phyloP scores from a whole-genome alignment of 2,329 filamentous ascomycete species.

The Penicillium concentricum region DNA sequence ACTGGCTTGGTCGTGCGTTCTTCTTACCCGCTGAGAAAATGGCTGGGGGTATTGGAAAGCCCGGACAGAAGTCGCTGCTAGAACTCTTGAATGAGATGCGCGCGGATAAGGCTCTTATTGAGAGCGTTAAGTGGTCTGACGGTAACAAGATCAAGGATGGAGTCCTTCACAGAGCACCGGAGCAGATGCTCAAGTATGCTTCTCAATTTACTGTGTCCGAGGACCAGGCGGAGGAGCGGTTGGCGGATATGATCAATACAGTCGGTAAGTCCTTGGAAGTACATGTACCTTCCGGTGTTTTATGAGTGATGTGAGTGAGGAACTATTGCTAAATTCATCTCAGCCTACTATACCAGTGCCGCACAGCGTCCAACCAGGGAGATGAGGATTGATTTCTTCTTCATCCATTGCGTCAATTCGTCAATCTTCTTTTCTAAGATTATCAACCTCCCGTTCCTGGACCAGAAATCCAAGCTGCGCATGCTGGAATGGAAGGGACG shows the following conservation, averaged over 20 bases:
- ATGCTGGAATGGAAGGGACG: slow-evolving; percentile 81
- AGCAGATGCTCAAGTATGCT: slow-evolving; percentile 63
- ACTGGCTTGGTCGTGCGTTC: slow-evolving; percentile 53
- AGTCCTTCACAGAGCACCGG: slow-evolving; percentile 60
- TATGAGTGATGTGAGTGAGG: not conserved
- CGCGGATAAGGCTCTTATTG: slow-evolving; percentile 56
- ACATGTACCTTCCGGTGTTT: fast-evolving
- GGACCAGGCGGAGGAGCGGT: slow-evolving; percentile 57
- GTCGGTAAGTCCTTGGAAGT: slow-evolving; percentile 40
- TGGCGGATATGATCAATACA: slow-evolving; percentile 70
- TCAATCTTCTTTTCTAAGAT: slow-evolving; percentile 72
- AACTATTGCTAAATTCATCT: not conserved
- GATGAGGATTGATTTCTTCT: slow-evolving; percentile 79
- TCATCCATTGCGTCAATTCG: slow-evolving; percentile 73
- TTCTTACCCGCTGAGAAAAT: slow-evolving; percentile 46
- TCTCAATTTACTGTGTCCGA: slow-evolving; percentile 58
- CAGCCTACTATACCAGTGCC: slow-evolving; percentile 57
- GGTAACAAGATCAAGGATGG: slow-evolving; percentile 68
- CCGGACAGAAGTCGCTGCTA: slow-evolving; percentile 47
- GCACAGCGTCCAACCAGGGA: slow-evolving; percentile 64
- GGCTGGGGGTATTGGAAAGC: slow-evolving; percentile 32
- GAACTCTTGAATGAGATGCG: slow-evolving; percentile 63
- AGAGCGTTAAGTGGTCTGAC: slow-evolving; percentile 54
- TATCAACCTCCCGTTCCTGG: slow-evolving; percentile 60
- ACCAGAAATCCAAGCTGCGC: slow-evolving; percentile 62